These are phyloP conservation scores for Pinus albicaulis DNA, from an alignment of 75 land plant species.

Conservation along the genomic window DNA sequence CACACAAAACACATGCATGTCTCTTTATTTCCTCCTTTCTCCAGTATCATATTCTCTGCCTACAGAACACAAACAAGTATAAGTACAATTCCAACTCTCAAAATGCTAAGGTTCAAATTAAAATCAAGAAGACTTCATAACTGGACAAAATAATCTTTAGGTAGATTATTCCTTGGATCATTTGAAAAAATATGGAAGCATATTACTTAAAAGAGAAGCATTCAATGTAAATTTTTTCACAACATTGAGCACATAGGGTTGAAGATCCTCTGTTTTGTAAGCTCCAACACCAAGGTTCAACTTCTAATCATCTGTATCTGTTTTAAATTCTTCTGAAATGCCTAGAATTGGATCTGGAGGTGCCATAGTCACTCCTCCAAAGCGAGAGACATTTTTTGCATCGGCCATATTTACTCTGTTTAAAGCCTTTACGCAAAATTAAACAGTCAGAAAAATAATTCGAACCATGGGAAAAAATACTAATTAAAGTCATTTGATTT, in stretches of 20 bases:
- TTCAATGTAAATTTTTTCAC: conserved; percentile 76
- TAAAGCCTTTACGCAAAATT: no score
- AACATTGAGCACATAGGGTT: conserved; percentile 92
- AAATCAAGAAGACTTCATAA: not conserved
- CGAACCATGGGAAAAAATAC: no score
- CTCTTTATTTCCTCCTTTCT: conserved; percentile 96
- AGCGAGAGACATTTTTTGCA: conserved; percentile 65
- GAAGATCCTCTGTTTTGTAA: conserved; percentile 95
- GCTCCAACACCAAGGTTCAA: conserved; percentile 98
- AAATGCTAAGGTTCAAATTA: not conserved
- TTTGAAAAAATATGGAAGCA: not conserved
- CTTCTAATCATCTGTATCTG: conserved; percentile 67
- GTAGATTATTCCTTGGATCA: not conserved
- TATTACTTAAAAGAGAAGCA: not conserved
- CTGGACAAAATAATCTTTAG: not conserved
- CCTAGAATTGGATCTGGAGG: conserved; percentile 99
- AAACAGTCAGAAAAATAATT: no score
- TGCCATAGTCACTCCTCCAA: conserved; percentile 90
- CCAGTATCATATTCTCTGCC: conserved; percentile 95
- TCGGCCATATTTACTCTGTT: no score
- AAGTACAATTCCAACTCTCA: not conserved
- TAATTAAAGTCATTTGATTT: no score
- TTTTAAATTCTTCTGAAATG: conserved; percentile 92
- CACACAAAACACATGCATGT: conserved; percentile 23
- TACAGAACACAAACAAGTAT: conserved; percentile 18